Evolutionary conservation across 2,329 filamentous ascomycete genomes (phyloP).

Genomic region (Alternaria tenuissima): DNA sequence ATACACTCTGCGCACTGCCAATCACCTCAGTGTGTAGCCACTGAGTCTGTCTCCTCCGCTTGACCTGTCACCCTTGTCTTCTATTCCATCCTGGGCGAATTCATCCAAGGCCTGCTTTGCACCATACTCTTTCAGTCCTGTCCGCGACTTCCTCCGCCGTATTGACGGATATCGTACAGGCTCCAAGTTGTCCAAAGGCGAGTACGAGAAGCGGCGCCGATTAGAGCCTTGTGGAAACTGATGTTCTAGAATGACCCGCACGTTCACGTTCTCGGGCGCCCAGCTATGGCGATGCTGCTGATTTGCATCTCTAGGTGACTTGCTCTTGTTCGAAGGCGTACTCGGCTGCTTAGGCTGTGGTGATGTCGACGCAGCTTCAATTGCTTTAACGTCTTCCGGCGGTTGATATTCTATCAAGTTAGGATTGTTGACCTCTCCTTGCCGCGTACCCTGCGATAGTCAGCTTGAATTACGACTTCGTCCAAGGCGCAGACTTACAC

Average conservation of each 20-base stretch:
- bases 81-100: slow-evolving; percentile 13
- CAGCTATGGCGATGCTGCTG: slow-evolving; percentile 26
- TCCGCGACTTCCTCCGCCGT: slow-evolving; percentile 34
- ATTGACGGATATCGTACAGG: slow-evolving; percentile 31
- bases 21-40: not conserved
- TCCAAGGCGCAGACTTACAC: slow-evolving; percentile 17
- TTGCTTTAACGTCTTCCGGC: slow-evolving; percentile 11
- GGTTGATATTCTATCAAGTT: slow-evolving; percentile 6
- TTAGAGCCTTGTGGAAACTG: slow-evolving; percentile 20
- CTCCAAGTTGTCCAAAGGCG: slow-evolving; percentile 25
- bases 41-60: slow-evolving; percentile 5
- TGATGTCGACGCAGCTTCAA: slow-evolving; percentile 11
- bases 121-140: slow-evolving; percentile 35
- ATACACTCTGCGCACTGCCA: not conserved
- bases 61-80: slow-evolving; percentile 6
- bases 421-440: slow-evolving; percentile 6
- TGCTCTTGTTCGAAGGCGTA: slow-evolving; percentile 14
- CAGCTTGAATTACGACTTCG: not conserved
- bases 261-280: slow-evolving; percentile 38
- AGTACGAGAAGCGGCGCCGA: slow-evolving; percentile 32
- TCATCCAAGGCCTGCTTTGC: slow-evolving; percentile 36
- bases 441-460: slow-evolving; percentile 16
- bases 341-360: slow-evolving; percentile 10
- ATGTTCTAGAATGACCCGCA: slow-evolving; percentile 41
- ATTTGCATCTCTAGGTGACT: slow-evolving; percentile 7